phyloP scores from a whole-genome alignment of 345 rosid species.

The Anacardium occidentale region DNA sequence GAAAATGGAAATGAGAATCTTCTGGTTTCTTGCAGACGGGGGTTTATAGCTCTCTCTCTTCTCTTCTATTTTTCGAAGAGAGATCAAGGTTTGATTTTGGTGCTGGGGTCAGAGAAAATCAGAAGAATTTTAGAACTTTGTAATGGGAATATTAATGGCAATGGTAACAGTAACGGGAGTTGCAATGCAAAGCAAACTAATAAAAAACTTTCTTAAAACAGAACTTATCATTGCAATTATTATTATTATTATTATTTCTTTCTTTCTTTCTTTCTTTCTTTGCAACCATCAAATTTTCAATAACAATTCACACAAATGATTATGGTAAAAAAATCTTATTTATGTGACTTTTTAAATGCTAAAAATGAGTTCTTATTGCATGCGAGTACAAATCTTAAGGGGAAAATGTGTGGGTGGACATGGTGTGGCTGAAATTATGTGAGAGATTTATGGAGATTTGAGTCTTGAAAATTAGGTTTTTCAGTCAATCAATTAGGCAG shows the following conservation, averaged over 20 bases:
- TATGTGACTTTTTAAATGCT: background rate
- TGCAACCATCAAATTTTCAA: too few species aligned
- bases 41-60: background rate
- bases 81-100: conserved; percentile 27
- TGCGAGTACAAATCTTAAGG: conserved; percentile 11
- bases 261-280: background rate
- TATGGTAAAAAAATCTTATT: background rate
- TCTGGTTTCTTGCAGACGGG: conserved; percentile 54
- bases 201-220: conserved; percentile 8
- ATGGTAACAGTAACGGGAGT: too few species aligned
- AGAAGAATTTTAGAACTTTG: conserved; percentile 18
- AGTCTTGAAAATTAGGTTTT: background rate
- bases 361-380: conserved; percentile 24
- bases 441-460: too few species aligned
- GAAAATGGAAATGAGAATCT: conserved; percentile 34
- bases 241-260: too few species aligned
- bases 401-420: background rate
- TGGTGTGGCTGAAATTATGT: conserved; percentile 26
- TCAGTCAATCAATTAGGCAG: background rate
- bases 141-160: conserved; percentile 6
- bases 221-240: background rate
- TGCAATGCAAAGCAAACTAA: background rate
- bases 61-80: background rate
- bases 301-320: background rate
- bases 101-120: conserved; percentile 4